Conservation (phyloP, 179 eudicot genomes). For the Monotropa hypopitys region DNA sequence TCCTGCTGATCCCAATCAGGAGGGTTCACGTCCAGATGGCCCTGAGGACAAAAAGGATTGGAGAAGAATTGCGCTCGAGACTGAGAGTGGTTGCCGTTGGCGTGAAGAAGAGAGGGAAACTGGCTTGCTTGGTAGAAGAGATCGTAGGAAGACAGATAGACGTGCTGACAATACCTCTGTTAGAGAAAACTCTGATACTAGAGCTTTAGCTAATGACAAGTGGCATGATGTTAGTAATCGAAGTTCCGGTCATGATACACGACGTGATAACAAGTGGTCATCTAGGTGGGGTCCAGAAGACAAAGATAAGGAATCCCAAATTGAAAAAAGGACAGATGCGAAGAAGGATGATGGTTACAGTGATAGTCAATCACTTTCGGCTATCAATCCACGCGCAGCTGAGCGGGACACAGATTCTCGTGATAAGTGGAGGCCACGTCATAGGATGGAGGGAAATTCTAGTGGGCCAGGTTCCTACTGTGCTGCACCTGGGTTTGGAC, state of each 20-base stretch:
- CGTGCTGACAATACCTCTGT: slow-evolving; percentile 53
- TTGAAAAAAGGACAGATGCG: slow-evolving; percentile 53
- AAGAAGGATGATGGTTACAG: slow-evolving; percentile 65
- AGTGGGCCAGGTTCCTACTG: slow-evolving; percentile 51
- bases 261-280: slow-evolving; percentile 95
- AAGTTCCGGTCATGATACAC: slow-evolving; percentile 44
- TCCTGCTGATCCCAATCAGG: slow-evolving; percentile 61
- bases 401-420: slow-evolving; percentile 69
- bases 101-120: slow-evolving; percentile 99
- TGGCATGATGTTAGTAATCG: slow-evolving; percentile 64
- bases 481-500: slow-evolving; percentile 92
- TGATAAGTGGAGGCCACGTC: slow-evolving; percentile 99
- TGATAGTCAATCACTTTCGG: slow-evolving; percentile 38
- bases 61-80: slow-evolving; percentile 57
- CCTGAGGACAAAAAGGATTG: slow-evolving; percentile 69
- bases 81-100: slow-evolving; percentile 78
- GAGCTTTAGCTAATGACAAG: slow-evolving; percentile 57
- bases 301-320: slow-evolving; percentile 66
- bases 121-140: slow-evolving; percentile 87
- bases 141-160: slow-evolving; percentile 58
- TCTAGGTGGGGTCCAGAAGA: slow-evolving; percentile 97
- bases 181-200: slow-evolving; percentile 51
- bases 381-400: slow-evolving; percentile 31
- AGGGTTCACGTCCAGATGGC: slow-evolving; percentile 37
- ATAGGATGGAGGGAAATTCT: slow-evolving; percentile 63